Base-by-base conservation (phyloP, 2,329 filamentous ascomycete genomes). In the Sporothrix protearum region DNA sequence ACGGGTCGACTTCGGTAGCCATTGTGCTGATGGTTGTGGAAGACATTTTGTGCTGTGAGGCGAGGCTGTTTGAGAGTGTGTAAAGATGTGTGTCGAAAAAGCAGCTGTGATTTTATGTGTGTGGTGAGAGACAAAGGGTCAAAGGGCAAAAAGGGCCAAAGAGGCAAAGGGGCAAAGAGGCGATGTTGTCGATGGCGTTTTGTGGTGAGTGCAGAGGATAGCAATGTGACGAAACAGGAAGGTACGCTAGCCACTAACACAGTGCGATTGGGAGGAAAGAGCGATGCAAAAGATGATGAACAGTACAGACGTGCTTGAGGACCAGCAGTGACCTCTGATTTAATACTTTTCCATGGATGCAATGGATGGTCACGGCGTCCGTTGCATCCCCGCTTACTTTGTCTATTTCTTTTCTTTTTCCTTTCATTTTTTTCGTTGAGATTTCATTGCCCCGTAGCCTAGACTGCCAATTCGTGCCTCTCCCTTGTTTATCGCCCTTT, bases 221-320 rank as follows among this genome's bases (percentile, higher is more conserved):
- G 33, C 45, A 63, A 53, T 33, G 59, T 63, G 68, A 72, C 72
- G 39, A 73, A 73, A 70, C 10, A 66, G 73, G 71, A 73, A 73
- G 69, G 71, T 72, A 71, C 73, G 73, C 73, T 73, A 73, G 64
- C 61, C 69, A 73, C 71, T 73, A 72, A 73, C 71, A 73, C 68
- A 68, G n/a, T 28, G 8, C 33, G 49, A 16, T 57, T n/a, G 45
- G 36, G 19, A 36, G 57, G 42, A 61, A 28, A 49, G 53, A 63
- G 28, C 8, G 49, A 42, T 36, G 16, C 3, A n/a, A 63, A 19
- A 36, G 36, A 68, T 59, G 51, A 45, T 25, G 47, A 39, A 16
- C 47, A 33, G 19, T 22, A 45, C 22, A 42, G 57, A 66, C 19
- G 33, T 45, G 39, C 12, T 3, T 28, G 9, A 33, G 25, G 69